phyloP scores from a whole-genome alignment of 257 asterid genomes.

The Anisodus acutangulus region DNA sequence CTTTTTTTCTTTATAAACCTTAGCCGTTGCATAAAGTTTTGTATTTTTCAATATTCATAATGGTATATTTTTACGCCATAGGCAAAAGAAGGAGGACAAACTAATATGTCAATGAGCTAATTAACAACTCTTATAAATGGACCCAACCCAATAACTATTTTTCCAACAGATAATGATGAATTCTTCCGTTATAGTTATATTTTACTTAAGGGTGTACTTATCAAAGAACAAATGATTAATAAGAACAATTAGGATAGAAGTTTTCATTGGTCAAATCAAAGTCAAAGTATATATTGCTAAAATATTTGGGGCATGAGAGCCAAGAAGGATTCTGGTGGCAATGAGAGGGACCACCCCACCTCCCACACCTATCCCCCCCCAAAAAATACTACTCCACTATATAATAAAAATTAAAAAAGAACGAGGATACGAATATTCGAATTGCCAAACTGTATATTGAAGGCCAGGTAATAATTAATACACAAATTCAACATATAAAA shows the following conservation, averaged over 20 bases:
- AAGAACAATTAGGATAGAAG: not conserved
- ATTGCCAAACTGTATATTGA: slow-evolving; percentile 34
- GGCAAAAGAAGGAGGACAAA: no score
- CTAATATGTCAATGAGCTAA: no score
- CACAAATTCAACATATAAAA: slow-evolving; percentile 34
- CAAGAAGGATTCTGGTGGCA: not conserved
- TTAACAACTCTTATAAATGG: no score
- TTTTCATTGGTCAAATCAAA: slow-evolving; percentile 38
- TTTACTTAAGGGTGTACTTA: not conserved
- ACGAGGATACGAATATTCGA: slow-evolving; percentile 39
- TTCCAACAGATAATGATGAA: no score
- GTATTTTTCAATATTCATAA: no score
- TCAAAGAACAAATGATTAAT: not conserved
- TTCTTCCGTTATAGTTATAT: not conserved
- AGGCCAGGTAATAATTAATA: slow-evolving; percentile 27
- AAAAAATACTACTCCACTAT: not conserved
- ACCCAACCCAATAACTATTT: no score
- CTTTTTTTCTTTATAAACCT: no score
- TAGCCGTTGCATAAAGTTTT: no score
- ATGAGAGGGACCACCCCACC: not conserved
- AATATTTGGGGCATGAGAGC: not conserved
- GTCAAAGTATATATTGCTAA: slow-evolving; percentile 19
- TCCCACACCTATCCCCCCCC: no score
- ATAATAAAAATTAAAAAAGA: not conserved
- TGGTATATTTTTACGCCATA: no score